A percentile compares a stretch with the other conserved stretches of the same genome.
phyloP scores from a whole-genome alignment of 352 stramenopile genomes.

The Globisporangium viniferum region DNA sequence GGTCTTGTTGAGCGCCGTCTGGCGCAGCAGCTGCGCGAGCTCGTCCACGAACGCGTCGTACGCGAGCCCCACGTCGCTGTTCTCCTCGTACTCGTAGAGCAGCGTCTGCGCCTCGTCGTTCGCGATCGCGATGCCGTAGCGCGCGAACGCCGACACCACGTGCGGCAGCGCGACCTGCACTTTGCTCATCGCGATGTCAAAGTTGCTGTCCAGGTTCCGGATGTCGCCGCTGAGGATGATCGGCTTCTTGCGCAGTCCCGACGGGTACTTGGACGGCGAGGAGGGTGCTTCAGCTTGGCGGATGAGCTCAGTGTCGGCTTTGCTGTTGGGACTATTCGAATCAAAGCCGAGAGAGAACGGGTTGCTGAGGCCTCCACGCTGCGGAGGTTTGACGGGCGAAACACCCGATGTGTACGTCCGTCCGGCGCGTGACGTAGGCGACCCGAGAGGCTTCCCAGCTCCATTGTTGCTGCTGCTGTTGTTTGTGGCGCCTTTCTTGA shows the following conservation, averaged over 20 bases:
- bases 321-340: constrained; percentile 11
- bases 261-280: constrained; percentile 13
- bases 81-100: constrained; percentile 75
- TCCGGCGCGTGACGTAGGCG: constrained; percentile 25
- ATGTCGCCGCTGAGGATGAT: constrained; percentile 67
- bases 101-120: constrained; percentile 57
- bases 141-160: constrained; percentile 44
- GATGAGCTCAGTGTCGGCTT: constrained; percentile 12
- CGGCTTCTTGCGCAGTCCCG: constrained; percentile 50
- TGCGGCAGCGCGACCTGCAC: constrained; percentile 40
- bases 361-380: not conserved
- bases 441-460: constrained; percentile 11
- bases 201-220: constrained; percentile 69
- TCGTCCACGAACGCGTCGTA: constrained; percentile 69
- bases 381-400: constrained; percentile 43
- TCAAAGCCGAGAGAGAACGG: constrained; percentile 11
- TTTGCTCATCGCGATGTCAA: constrained; percentile 47
- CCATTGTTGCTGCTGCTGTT: constrained; percentile 10
- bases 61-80: constrained; percentile 52
- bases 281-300: constrained; percentile 29
- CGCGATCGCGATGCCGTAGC: constrained; percentile 45
- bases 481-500: constrained; percentile 28
- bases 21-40: constrained; percentile 45
- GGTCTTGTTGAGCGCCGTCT: constrained; percentile 33
- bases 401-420: constrained; percentile 46